Evolutionary conservation across 2,329 filamentous ascomycete genomes (phyloP), one percentile per base, ranked within the genome.

Genomic region (Aspergillus sp.): DNA sequence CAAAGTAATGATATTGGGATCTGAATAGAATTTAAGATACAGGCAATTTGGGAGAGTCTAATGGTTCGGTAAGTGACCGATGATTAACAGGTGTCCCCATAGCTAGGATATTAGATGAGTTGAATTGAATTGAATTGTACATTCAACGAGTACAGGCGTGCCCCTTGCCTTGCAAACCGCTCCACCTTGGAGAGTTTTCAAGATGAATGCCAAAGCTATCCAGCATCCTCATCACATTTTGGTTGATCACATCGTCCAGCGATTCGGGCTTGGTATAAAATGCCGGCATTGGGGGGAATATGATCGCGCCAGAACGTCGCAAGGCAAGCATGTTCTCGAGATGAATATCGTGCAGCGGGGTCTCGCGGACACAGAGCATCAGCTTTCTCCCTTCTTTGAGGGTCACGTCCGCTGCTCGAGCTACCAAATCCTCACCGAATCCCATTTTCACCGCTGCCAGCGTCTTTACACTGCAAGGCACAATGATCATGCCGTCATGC

Each of bases 381-480:
- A 81, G 62, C 43, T 66, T 64, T 15, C 76, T 55, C 1, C 73
- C 55, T 60, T 81, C 79, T 60, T 82, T 82, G 2, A 82, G 62
- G 49, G 68, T 75, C 1, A 82, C 79, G 56, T 79, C 78, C 4
- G 79, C 80, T 0, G 78, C 74, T 0, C 78, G 68, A 0, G 76
- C 68, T 32, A 81, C 79, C 15, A 82, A 58, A 58, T 81, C 79
- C 36, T 80, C 75, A 52, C 75, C 74, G 53, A 73, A 76, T 0
- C 78, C 79, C 1, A 67, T 63, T 17, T 71, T 64, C 2, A 82
- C 72, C 0, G 69, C 75, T 0, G 78, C 76, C 4, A 81, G 69
- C 2, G 79, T 81, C 64, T 81, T 81, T 74, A 81, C 77, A 54
- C 73, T 77, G 66, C 79, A 82, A 0, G 75, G 78, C 0, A 78